Evolutionary conservation across 192 early-diverging fungal species (phyloP).

Genomic region (Coemansia sp.): DNA sequence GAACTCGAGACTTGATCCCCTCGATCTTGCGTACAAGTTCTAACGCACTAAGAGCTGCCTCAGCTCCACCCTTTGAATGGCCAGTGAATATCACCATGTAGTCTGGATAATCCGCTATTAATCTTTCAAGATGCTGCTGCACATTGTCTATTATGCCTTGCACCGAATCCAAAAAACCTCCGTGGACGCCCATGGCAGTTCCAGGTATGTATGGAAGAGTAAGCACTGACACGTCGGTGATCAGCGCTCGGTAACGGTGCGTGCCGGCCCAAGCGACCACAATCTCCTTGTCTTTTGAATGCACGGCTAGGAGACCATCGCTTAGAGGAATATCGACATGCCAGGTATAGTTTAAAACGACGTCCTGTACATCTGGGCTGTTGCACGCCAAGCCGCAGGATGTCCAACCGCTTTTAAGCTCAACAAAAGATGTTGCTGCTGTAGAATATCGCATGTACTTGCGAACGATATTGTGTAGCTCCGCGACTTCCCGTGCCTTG

Average conservation of each 20-base stretch:
- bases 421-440: constrained; percentile 49
- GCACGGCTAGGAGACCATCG: constrained; percentile 39
- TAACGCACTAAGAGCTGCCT: constrained; percentile 40
- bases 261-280: constrained; percentile 48
- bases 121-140: constrained; percentile 4
- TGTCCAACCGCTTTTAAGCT: constrained; percentile 31
- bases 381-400: constrained; percentile 43
- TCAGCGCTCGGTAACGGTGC: constrained; percentile 44
- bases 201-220: constrained; percentile 30
- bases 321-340: constrained; percentile 39
- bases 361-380: constrained; percentile 40
- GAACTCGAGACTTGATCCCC: constrained; percentile 18
- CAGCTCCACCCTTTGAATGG: constrained; percentile 49
- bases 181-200: constrained; percentile 28
- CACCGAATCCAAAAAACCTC: constrained; percentile 40
- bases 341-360: constrained; percentile 47
- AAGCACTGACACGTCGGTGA: constrained; percentile 42
- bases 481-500: constrained; percentile 21
- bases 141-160: constrained; percentile 13
- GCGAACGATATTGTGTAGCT: constrained; percentile 29
- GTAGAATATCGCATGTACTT: constrained; percentile 54
- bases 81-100: constrained; percentile 48
- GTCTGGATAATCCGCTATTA: constrained; percentile 32
- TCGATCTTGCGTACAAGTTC: constrained; percentile 29
- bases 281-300: constrained; percentile 31